These are phyloP conservation scores for Coprinopsis strossmayeri DNA, from an alignment of 768 basidiomycete species.

Conservation along the genomic window DNA sequence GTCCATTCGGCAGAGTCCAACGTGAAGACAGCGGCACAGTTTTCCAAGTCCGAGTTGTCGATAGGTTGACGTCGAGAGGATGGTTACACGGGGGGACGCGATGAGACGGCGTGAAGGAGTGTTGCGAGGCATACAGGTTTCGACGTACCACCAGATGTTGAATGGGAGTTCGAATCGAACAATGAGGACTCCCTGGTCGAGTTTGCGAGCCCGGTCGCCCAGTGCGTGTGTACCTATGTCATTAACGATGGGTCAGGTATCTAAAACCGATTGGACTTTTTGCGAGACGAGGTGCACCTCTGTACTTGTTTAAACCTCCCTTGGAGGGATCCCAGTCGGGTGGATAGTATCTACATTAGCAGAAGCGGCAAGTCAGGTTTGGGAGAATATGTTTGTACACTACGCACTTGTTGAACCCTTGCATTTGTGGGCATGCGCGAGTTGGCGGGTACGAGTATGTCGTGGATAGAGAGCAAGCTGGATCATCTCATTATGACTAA, in stretches of 20 bases:
- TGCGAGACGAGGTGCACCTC: constrained; percentile 36
- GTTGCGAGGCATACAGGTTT: constrained; percentile 3
- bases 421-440: constrained; percentile 28
- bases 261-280: background rate
- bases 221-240: constrained; percentile 84
- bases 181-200: constrained; percentile 94
- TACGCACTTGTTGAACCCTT: constrained; percentile 42
- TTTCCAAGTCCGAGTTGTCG: too few relatives aligned
- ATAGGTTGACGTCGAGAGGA: too few relatives aligned
- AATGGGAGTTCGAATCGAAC: constrained; percentile 94
- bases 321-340: constrained; percentile 51
- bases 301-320: constrained; percentile 63
- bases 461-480: too few relatives aligned
- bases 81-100: constrained; percentile 12
- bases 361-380: background rate
- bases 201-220: constrained; percentile 87
- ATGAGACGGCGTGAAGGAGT: background rate
- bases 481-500: too few relatives aligned
- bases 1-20: too few relatives aligned
- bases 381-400: background rate
- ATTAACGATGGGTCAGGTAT: background rate
- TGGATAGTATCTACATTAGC: constrained; percentile 49
- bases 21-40: too few relatives aligned
- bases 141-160: constrained; percentile 91
- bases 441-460: too few relatives aligned